Evolutionary conservation across 179 eudicot species (phyloP).

Genomic region (Vitellaria paradoxa): DNA sequence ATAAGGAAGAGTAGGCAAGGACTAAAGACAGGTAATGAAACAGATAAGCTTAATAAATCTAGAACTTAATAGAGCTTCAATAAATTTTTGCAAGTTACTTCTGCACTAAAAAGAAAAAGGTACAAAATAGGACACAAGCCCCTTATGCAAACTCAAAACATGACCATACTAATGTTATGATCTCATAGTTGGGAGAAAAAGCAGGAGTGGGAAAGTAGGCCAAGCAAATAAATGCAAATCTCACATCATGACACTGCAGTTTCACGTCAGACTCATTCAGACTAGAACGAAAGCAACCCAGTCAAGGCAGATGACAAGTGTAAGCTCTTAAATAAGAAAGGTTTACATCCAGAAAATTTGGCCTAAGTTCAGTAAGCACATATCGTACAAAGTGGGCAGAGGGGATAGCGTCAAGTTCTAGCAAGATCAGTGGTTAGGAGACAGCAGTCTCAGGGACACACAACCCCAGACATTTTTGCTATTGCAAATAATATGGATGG

Average conservation of each 20-base stretch:
- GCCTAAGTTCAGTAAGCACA: no score
- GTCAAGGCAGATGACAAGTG: no score
- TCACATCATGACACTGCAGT: background rate
- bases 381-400: no score
- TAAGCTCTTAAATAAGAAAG: no score
- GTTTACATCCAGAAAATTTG: no score
- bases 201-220: background rate
- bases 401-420: no score
- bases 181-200: background rate
- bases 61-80: background rate
- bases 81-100: conserved; percentile 5
- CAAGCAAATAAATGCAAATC: background rate
- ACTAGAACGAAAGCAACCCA: background rate
- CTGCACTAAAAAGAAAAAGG: background rate
- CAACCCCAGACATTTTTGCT: no score
- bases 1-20: conserved; percentile 12
- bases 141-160: background rate
- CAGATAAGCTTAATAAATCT: no score
- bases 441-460: no score
- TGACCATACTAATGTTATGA: background rate
- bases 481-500: no score
- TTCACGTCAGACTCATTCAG: no score
- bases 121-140: background rate
- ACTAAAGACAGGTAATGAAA: conserved; percentile 7
- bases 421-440: no score